These are phyloP conservation scores for Debaryomyces psychrophilus DNA, from an alignment of 1,139 yeast species.

Conservation along the genomic window DNA sequence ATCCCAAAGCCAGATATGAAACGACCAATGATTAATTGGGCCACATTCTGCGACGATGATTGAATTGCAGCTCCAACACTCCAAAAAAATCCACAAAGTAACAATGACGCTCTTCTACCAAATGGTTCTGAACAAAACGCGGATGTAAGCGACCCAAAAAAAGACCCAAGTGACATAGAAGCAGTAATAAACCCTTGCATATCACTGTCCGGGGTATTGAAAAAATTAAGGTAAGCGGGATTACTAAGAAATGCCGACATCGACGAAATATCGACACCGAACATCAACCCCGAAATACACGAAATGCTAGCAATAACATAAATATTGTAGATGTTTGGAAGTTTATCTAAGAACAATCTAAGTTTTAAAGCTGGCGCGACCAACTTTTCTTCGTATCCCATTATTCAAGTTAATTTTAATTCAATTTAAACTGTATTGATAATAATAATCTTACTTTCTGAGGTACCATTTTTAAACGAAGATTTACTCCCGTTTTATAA, in stretches of 20 bases:
- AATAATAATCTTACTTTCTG: too few species aligned
- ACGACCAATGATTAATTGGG: slow-evolving; percentile 51
- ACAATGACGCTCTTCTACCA: slow-evolving; percentile 37
- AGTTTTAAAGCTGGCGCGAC: slow-evolving; percentile 32
- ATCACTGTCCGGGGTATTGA: slow-evolving; percentile 15
- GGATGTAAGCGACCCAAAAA: slow-evolving; percentile 36
- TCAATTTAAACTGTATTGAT: background rate
- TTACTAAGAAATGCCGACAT: slow-evolving; percentile 57
- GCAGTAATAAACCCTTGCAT: slow-evolving; percentile 41
- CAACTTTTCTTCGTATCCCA: slow-evolving; percentile 38
- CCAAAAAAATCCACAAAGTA: slow-evolving; percentile 35
- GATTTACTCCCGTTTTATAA: background rate
- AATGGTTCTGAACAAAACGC: slow-evolving; percentile 39
- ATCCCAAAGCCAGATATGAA: slow-evolving; percentile 60
- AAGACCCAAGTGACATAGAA: slow-evolving; percentile 38
- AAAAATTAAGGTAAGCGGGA: slow-evolving; percentile 32
- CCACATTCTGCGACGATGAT: slow-evolving; percentile 32
- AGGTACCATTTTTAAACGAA: background rate
- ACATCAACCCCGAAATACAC: slow-evolving; percentile 54
- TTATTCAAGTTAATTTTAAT: slow-evolving; percentile 11
- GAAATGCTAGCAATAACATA: slow-evolving; percentile 46
- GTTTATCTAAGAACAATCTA: slow-evolving; percentile 32
- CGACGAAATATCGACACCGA: slow-evolving; percentile 67
- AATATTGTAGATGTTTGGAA: slow-evolving; percentile 43
- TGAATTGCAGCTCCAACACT: slow-evolving; percentile 39